phyloP scores from a whole-genome alignment of 1,139 yeast species.

The Kodamaea derodonti region DNA sequence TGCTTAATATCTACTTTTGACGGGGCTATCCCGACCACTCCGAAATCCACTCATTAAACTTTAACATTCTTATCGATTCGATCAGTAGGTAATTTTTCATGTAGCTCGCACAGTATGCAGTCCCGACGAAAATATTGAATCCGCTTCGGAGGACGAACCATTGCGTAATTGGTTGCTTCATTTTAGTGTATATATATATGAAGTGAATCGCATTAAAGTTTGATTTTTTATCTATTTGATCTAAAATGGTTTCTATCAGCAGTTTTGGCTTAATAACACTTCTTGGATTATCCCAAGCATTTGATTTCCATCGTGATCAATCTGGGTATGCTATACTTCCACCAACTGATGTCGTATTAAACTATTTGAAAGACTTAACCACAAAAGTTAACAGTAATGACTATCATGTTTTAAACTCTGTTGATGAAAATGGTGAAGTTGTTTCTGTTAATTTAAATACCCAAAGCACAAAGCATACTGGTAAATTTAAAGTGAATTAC shows the following conservation, averaged over 20 bases:
- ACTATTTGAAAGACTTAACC: slow-evolving; percentile 8
- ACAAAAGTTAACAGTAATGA: slow-evolving; percentile 5
- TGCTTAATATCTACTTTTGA: too few species aligned
- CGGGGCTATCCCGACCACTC: too few species aligned
- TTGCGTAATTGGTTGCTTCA: not conserved
- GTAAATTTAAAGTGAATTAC: slow-evolving; percentile 12
- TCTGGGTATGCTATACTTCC: slow-evolving; percentile 14
- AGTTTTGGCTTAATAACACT: slow-evolving; percentile 9
- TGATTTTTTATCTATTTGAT: not conserved
- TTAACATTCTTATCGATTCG: slow-evolving; percentile 4
- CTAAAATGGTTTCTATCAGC: slow-evolving; percentile 11
- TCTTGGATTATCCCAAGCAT: slow-evolving; percentile 8
- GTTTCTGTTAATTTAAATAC: slow-evolving; percentile 15
- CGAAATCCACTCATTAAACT: too few species aligned
- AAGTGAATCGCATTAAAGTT: not conserved
- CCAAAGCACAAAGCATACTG: slow-evolving; percentile 11
- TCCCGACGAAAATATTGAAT: too few species aligned
- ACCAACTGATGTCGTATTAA: slow-evolving; percentile 12
- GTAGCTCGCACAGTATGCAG: too few species aligned
- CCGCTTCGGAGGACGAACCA: not conserved
- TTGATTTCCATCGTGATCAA: slow-evolving; percentile 11
- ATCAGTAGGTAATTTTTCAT: slow-evolving; percentile 1
- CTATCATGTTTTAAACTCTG: slow-evolving; percentile 14
- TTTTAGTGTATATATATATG: not conserved
- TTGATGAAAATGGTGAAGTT: slow-evolving; percentile 12